These are phyloP conservation scores for Dendrobium huoshanense DNA, from an alignment of 106 monocot species.

Conservation along the genomic window DNA sequence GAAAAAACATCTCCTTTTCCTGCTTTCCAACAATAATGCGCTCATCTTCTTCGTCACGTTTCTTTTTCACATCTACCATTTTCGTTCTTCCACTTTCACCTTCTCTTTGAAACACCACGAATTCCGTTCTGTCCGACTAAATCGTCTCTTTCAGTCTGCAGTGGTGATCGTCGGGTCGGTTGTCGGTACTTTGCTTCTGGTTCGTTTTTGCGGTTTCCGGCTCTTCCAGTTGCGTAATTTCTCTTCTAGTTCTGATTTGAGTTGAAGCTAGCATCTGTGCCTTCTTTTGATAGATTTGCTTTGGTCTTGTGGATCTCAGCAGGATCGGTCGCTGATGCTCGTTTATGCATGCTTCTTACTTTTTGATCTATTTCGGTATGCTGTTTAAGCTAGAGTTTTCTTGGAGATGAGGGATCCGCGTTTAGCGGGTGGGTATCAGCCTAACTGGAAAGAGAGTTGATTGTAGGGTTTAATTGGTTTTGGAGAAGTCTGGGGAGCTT, in stretches of 20 bases:
- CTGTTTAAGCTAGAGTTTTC: not conserved
- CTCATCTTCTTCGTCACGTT: not conserved
- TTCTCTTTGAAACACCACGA: not conserved
- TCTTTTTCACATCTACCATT: not conserved
- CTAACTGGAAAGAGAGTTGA: not conserved
- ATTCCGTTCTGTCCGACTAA: not conserved
- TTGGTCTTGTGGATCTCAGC: not conserved
- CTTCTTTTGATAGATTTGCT: not conserved
- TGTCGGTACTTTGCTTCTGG: not conserved
- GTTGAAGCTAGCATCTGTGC: not conserved
- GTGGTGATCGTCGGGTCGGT: not conserved
- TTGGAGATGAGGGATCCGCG: not conserved
- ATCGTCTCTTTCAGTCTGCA: not conserved
- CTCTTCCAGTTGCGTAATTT: not conserved
- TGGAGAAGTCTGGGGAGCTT: not conserved
- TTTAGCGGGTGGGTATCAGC: not conserved
- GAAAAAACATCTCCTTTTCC: not conserved
- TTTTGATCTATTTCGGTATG: not conserved
- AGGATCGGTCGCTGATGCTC: not conserved
- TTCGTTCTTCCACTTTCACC: not conserved
- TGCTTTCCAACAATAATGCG: not conserved
- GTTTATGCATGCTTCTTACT: not conserved
- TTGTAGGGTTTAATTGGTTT: not conserved
- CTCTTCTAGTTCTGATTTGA: not conserved
- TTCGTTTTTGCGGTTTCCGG: not conserved